Base-by-base conservation (phyloP, 2,329 filamentous ascomycete genomes). In the Podosphaera xanthii region DNA sequence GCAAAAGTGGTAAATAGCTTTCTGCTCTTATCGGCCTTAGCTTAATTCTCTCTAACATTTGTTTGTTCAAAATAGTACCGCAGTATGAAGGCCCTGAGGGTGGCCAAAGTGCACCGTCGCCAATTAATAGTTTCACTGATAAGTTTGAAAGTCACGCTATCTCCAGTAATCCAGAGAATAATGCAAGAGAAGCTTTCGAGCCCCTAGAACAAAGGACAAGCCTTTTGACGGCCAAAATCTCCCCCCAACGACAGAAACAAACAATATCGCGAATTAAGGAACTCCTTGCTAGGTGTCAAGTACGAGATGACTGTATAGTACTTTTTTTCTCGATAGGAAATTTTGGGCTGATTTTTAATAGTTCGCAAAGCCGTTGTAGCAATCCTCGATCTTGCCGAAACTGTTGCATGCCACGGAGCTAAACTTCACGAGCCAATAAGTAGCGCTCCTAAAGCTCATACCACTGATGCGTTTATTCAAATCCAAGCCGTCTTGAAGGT, bases 261-360 rank as follows among this genome's bases (percentile, higher is more conserved):
- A 84, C 83, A 59, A 83, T 96, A 66, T 95, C 83, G 79, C 86
- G 92, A 44, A 73, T 98, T 64, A 98, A 91, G 82, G 97, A 97
- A 81, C 94, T 97, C 86, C 75, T 98, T 46, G 82, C 96, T 53
- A 92, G 98, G 72, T 89, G 94, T 66, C 92, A 98, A 73, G 87
- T 91, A 60, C 92, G 97, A 69, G 81, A 87, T 60, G 91, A 98
- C 67, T 98, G 79, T 82, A 72, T 70, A 77, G 72, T 44, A 33
- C 34, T 36, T 22, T n/a, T 53, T 7, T 14, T 52, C 58, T 59
- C 35, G 55, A 33, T 10, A 34, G 4, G 31, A 40, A 35, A 38
- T 35, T 12, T 33, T 3, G 3, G 38, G 36, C 69, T 72, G 62
- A 72, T 64, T 40, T 53, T 12, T 33, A 22, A 4, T 64, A 82